These are phyloP conservation scores for Ilyonectria destructans DNA, from an alignment of 2,329 filamentous ascomycete species.

Conservation along the genomic window DNA sequence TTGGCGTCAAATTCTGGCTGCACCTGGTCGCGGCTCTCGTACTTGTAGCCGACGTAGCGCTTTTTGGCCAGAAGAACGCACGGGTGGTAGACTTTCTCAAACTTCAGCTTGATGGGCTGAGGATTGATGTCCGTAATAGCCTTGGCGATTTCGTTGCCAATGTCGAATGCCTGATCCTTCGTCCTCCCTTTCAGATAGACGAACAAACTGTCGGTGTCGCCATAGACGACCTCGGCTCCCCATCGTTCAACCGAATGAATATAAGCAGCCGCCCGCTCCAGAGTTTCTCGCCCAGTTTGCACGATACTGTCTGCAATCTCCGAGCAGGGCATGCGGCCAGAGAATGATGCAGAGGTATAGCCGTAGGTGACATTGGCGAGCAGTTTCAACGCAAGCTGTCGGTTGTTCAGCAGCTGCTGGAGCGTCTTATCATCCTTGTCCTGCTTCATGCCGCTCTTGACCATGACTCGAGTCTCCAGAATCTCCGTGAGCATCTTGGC, in stretches of 20 bases:
- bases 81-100: slow-evolving; percentile 98
- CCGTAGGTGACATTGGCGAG: slow-evolving; percentile 99
- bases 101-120: slow-evolving; percentile 93
- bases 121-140: slow-evolving; percentile 93
- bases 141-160: slow-evolving; percentile 92
- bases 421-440: slow-evolving; percentile 91
- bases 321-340: slow-evolving; percentile 96
- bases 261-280: slow-evolving; percentile 92
- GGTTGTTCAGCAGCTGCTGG: slow-evolving; percentile 91
- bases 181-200: slow-evolving; percentile 91
- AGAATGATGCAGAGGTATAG: slow-evolving; percentile 97
- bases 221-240: slow-evolving; percentile 98
- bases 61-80: slow-evolving; percentile 97
- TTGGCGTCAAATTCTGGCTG: slow-evolving; percentile 97
- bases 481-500: slow-evolving; percentile 98
- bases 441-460: slow-evolving; percentile 96
- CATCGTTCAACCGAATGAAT: slow-evolving; percentile 91
- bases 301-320: slow-evolving; percentile 99
- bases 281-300: slow-evolving; percentile 93
- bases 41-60: slow-evolving; percentile 98
- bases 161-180: slow-evolving; percentile 89
- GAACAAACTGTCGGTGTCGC: slow-evolving; percentile 97
- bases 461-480: slow-evolving; percentile 95
- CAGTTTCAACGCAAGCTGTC: slow-evolving; percentile 93
- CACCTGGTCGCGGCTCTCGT: slow-evolving; percentile 82